Percentiles rank a stretch among this genome's conserved stretches.
Conservation (phyloP, 257 asterid genomes). For the Solanum chiquidenum region DNA sequence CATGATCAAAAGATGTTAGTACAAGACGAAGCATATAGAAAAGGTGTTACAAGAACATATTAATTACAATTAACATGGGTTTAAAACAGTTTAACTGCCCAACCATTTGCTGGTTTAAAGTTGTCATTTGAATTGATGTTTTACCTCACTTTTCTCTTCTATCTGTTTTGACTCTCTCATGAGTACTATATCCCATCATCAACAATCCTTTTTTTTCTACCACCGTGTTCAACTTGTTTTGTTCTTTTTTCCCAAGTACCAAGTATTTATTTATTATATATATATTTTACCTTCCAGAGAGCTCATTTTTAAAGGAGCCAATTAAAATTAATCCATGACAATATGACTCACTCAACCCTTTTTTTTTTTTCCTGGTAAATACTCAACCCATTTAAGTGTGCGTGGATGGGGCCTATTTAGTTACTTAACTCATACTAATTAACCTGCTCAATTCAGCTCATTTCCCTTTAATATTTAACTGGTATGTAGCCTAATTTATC, state of each 20-base stretch:
- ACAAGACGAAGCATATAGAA: neutral
- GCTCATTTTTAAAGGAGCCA: neutral
- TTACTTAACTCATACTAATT: neutral
- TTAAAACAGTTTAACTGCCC: neutral
- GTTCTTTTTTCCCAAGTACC: neutral
- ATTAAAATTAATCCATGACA: neutral
- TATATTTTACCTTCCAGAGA: neutral
- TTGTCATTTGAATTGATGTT: slow-evolving; percentile 1
- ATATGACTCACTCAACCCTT: neutral
- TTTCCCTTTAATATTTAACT: neutral
- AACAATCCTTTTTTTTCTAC: neutral
- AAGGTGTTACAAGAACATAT: neutral
- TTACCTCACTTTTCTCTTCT: neutral
- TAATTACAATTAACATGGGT: neutral
- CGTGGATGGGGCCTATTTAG: neutral
- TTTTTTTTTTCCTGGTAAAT: too few relatives aligned
- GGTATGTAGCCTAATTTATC: neutral
- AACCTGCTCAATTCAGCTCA: neutral
- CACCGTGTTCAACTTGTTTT: neutral
- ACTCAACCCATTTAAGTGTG: neutral
- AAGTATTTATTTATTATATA: neutral
- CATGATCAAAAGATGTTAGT: neutral
- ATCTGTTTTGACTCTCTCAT: neutral
- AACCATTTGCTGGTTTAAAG: neutral
- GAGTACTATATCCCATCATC: neutral